Percentiles rank a stretch among this genome's conserved stretches.
Evolutionary conservation across 768 basidiomycete genomes (phyloP).

Genomic region (Phaeotremella fagi): DNA sequence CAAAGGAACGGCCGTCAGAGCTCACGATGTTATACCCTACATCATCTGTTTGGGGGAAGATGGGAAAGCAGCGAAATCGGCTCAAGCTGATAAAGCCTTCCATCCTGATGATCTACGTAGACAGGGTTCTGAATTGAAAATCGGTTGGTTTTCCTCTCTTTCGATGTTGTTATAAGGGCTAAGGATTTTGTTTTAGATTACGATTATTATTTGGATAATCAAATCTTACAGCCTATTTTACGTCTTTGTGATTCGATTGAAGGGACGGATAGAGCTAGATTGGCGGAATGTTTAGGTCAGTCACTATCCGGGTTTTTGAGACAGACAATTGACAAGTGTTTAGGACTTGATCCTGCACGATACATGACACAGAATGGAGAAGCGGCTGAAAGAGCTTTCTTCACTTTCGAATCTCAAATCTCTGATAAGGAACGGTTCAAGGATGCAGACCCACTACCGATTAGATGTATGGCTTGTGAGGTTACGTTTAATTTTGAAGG

Average conservation of each 20-base stretch:
- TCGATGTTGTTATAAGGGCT: background rate
- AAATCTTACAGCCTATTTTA: constrained; percentile 90
- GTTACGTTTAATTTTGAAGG: constrained; percentile 49
- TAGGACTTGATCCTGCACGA: constrained; percentile 48
- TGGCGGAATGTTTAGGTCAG: constrained; percentile 92
- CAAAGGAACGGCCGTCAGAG: constrained; percentile 70
- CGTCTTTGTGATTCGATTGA: constrained; percentile 94
- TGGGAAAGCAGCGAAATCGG: constrained; percentile 64
- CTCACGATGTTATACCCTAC: constrained; percentile 92
- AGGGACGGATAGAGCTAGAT: constrained; percentile 81
- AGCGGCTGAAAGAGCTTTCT: constrained; percentile 63
- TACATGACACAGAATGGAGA: constrained; percentile 32
- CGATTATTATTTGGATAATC: constrained; percentile 83
- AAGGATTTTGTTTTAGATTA: constrained; percentile 58
- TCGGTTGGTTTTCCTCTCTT: constrained; percentile 56
- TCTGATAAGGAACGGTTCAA: constrained; percentile 83
- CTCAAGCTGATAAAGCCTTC: constrained; percentile 82
- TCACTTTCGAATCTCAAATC: constrained; percentile 79
- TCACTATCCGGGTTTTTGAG: constrained; percentile 10
- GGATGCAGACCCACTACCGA: constrained; percentile 63
- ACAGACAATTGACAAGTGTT: background rate
- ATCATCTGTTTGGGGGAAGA: constrained; percentile 75
- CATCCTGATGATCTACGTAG: constrained; percentile 88
- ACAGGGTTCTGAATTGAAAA: constrained; percentile 61
- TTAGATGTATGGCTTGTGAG: constrained; percentile 74